Evolutionary conservation across 2,329 filamentous ascomycete genomes (phyloP).

Genomic region (Cladophialophora yegresii): DNA sequence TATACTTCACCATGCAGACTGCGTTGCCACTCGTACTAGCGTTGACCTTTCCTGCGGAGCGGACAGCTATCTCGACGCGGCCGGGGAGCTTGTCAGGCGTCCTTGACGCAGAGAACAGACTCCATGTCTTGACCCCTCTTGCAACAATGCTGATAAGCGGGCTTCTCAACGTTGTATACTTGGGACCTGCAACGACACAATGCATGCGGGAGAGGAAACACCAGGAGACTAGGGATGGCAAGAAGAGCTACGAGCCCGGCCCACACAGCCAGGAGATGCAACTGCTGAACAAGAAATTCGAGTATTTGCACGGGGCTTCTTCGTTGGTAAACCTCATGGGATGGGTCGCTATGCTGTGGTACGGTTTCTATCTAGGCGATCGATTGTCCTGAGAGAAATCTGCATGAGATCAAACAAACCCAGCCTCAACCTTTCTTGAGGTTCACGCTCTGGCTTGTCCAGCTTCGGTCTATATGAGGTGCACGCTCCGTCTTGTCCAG

Average conservation of each 20-base stretch:
- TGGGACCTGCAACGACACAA: slow-evolving; percentile 74
- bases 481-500: background rate
- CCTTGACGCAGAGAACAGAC: slow-evolving; percentile 62
- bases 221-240: slow-evolving; percentile 87
- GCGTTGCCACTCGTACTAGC: slow-evolving; percentile 71
- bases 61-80: slow-evolving; percentile 40
- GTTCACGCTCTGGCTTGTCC: background rate
- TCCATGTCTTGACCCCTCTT: slow-evolving; percentile 68
- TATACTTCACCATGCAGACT: slow-evolving; percentile 86
- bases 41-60: slow-evolving; percentile 74
- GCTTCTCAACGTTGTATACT: slow-evolving; percentile 66
- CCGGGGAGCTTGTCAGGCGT: slow-evolving; percentile 57
- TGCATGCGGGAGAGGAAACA: slow-evolving; percentile 74
- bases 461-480: background rate
- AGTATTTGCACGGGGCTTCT: slow-evolving; percentile 76
- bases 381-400: slow-evolving; percentile 53
- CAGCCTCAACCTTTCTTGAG: background rate
- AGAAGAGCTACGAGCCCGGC: slow-evolving; percentile 75
- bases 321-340: slow-evolving; percentile 75
- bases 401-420: background rate
- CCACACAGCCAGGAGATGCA: slow-evolving; percentile 86
- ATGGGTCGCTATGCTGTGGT: slow-evolving; percentile 69
- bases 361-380: slow-evolving; percentile 73
- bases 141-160: slow-evolving; percentile 70
- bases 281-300: slow-evolving; percentile 75